These are phyloP conservation scores for Piper longum DNA, from an alignment of 164 flowering plant genomes.

Conservation along the genomic window DNA sequence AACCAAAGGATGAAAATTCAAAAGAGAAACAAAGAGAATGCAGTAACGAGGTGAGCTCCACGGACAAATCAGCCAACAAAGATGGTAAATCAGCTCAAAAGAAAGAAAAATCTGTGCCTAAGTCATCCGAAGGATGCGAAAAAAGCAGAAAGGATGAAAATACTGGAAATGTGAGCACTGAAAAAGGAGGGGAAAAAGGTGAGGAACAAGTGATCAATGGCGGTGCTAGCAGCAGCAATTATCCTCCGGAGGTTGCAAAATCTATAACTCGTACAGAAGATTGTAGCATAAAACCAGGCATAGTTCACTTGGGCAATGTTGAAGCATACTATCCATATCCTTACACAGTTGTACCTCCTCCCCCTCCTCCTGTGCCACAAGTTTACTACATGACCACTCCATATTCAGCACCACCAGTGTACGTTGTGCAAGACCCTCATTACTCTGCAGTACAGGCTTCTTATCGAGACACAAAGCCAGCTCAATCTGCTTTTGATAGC, in stretches of 20 bases:
- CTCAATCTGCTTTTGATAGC: conserved; percentile 19
- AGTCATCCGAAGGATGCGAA: conserved; percentile 3
- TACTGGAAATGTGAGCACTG: conserved; percentile 4
- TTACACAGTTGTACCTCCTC: conserved; percentile 14
- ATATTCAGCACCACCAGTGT: conserved; percentile 12
- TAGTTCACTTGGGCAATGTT: conserved; percentile 7
- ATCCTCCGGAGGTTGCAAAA: conserved; percentile 3
- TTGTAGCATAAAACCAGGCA: conserved; percentile 11
- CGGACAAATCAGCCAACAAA: not conserved
- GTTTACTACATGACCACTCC: conserved; percentile 18
- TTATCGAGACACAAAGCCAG: conserved; percentile 4
- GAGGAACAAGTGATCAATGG: conserved; percentile 2
- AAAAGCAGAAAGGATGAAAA: conserved; percentile 7
- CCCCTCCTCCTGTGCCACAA: conserved; percentile 2
- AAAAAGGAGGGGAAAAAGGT: conserved; percentile 6
- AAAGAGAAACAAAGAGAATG: conserved; percentile 5
- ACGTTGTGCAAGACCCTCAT: conserved; percentile 5
- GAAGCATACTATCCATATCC: conserved; percentile 2
- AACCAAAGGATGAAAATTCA: not conserved
- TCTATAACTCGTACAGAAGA: conserved; percentile 2
- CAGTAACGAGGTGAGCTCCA: conserved; percentile 12
- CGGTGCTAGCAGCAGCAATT: not conserved
- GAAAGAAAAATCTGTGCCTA: conserved; percentile 10
- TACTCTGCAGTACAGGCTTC: conserved; percentile 6
- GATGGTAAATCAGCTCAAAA: conserved; percentile 2